Base-by-base conservation (phyloP, 23 red algal genomes). In the Gracilaria gracilis region DNA sequence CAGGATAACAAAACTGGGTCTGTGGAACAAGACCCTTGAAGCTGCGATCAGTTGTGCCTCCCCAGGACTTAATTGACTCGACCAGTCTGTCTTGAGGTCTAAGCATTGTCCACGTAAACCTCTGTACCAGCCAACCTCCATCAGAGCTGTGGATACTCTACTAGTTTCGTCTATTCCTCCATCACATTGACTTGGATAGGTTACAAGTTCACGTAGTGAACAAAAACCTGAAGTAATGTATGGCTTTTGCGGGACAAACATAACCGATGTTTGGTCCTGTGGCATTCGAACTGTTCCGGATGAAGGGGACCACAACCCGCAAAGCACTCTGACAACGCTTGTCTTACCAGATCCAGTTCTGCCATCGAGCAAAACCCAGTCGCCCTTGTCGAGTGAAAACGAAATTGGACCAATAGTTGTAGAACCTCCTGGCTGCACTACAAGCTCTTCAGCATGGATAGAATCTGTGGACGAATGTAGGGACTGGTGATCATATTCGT, bases 311-410 rank as follows among this genome's bases (percentile, higher is more conserved):
- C 82, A 88, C 34, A 94, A 38, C 9, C 92, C 92, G 4, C 83
- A 71, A 48, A 94, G 69, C 25, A 76, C 83, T 66, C 75, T 50
- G 7, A 94, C 40, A 2, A 94, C 44, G 62, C 50, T 87, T 58
- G 72, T 88, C 53, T 94, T 94, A 4, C 92, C 92, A 38, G 82
- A 79, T 51, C 92, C 92, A 33, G 64, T 88, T 72, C 61, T 57
- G 31, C 92, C 92, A 40, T 88, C 57, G 7, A 94, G 37, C 28
- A 94, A 54, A 40, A 94, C 24, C 83, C 92, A 88, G 40, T 70
- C 49, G 31, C 92, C 92, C 46, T 78, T 67, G 31, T 74, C 16
- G 21, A 94, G 51, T 31, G 92, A 25, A 61, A 94, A 88, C 50
- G 92, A 88, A 31, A 94, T 70, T 9, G 92, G 92, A 23, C 83